Conservation (phyloP, 495 filamentous ascomycete genomes). For the Annulohypoxylon stygium region DNA sequence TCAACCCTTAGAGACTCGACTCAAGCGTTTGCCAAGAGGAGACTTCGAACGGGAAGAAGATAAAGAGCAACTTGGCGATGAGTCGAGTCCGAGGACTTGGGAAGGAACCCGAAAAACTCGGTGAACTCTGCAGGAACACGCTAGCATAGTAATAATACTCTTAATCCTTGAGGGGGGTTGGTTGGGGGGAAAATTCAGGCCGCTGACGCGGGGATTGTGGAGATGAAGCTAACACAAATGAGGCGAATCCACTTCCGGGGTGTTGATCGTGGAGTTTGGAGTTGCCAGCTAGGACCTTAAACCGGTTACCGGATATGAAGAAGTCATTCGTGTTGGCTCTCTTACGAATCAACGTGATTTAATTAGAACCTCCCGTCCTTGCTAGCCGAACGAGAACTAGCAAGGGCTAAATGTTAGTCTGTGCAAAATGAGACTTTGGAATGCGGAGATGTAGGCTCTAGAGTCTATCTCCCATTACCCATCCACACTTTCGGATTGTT, state of each 20-base stretch:
- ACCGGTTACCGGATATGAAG: background rate
- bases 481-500: conserved; percentile 1
- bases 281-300: background rate
- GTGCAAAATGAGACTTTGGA: background rate
- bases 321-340: background rate
- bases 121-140: conserved; percentile 7
- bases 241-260: conserved; percentile 37
- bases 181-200: conserved; percentile 28
- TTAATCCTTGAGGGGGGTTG: conserved; percentile 13
- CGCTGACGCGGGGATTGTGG: conserved; percentile 42
- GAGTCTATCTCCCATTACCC: background rate
- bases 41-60: background rate
- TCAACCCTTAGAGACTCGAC: conserved; percentile 7
- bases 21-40: conserved; percentile 18
- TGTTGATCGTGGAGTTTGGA: conserved; percentile 38
- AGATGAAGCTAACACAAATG: conserved; percentile 39
- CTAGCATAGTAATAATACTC: conserved; percentile 9
- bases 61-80: background rate
- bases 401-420: conserved; percentile 8
- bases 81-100: background rate
- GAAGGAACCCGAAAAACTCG: background rate
- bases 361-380: background rate
- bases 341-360: background rate
- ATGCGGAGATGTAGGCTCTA: conserved; percentile 12
- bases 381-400: conserved; percentile 19